Evolutionary conservation across 202 grass and related monocot species (phyloP), one percentile per base, ranked within the genome.

Genomic region (Schoenoplectus tabernaemontani): DNA sequence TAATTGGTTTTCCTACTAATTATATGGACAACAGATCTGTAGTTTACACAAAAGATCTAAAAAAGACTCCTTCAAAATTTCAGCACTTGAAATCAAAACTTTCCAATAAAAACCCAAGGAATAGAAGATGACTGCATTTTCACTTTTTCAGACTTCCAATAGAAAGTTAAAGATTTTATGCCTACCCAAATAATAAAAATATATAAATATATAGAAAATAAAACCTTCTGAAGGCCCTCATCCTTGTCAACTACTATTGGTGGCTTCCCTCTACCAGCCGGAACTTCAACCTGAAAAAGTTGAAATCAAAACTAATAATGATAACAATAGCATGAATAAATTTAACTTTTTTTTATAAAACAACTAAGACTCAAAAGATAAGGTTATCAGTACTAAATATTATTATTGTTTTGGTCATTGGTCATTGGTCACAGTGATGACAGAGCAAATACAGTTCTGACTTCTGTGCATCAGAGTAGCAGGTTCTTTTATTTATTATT

Each of bases 151-250:
- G n/a, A n/a, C n/a, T n/a, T n/a, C n/a, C n/a, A n/a, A n/a, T n/a
- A n/a, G n/a, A n/a, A n/a, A n/a, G n/a, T n/a, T n/a, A n/a, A n/a
- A n/a, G n/a, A n/a, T n/a, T n/a, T n/a, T n/a, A n/a, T n/a, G n/a
- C n/a, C n/a, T n/a, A n/a, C n/a, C n/a, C n/a, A 7, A 72, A 16
- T 0, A 7, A 54, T 1, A 53, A 48, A 48, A 11, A 32, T n/a
- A n/a, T 15, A 46, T 62, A 46, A 26, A 85, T 48, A n/a, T n/a
- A n/a, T n/a, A n/a, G n/a, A n/a, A 72, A 41, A 68, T 62, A 33
- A 68, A 86, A 97, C 94, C 87, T 90, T 97, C 24, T 85, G 91
- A 3, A 93, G 84, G 65, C 94, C 86, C 82, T 97, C 94, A 67
- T 97, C 94, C 84, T 89, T 93, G 26, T 93, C 87, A 83, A 97